phyloP scores from a whole-genome alignment of 2,329 filamentous ascomycete species.

The Cladosporium halotolerans region DNA sequence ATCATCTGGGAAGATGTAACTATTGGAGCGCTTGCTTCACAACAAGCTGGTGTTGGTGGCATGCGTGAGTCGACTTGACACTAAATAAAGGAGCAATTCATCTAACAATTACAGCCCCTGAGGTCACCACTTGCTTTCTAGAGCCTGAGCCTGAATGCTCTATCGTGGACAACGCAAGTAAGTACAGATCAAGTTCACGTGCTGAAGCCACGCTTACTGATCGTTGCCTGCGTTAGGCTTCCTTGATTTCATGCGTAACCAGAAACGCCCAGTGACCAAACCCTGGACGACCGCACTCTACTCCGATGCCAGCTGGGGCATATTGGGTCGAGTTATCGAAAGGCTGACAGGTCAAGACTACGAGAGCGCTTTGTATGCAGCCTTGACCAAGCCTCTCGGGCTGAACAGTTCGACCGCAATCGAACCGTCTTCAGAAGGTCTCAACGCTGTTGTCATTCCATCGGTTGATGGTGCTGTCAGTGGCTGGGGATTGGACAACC shows the following conservation, averaged over 20 bases:
- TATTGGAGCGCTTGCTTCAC: slow-evolving; percentile 10
- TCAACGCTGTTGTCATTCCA: slow-evolving; percentile 32
- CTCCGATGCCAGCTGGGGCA: slow-evolving; percentile 33
- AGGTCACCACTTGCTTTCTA: background rate
- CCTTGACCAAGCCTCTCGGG: slow-evolving; percentile 35
- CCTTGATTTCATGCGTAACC: slow-evolving; percentile 28
- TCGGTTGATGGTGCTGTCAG: slow-evolving; percentile 10
- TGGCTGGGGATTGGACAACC: slow-evolving; percentile 9
- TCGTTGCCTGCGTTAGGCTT: slow-evolving; percentile 25
- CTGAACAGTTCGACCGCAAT: slow-evolving; percentile 33
- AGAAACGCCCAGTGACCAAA: slow-evolving; percentile 29
- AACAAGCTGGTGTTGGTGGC: background rate
- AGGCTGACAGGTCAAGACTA: slow-evolving; percentile 35
- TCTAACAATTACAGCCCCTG: background rate
- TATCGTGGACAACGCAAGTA: background rate
- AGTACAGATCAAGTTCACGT: background rate
- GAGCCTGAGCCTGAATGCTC: background rate
- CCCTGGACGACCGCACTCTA: slow-evolving; percentile 31
- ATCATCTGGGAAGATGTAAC: slow-evolving; percentile 14
- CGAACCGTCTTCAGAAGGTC: slow-evolving; percentile 23
- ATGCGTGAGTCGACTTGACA: background rate
- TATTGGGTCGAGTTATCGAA: slow-evolving; percentile 35
- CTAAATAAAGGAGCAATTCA: background rate
- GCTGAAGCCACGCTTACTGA: background rate
- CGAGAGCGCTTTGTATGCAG: slow-evolving; percentile 29